Evolutionary conservation across 192 early-diverging fungal genomes (phyloP).

Genomic region (Coemansia furcata): DNA sequence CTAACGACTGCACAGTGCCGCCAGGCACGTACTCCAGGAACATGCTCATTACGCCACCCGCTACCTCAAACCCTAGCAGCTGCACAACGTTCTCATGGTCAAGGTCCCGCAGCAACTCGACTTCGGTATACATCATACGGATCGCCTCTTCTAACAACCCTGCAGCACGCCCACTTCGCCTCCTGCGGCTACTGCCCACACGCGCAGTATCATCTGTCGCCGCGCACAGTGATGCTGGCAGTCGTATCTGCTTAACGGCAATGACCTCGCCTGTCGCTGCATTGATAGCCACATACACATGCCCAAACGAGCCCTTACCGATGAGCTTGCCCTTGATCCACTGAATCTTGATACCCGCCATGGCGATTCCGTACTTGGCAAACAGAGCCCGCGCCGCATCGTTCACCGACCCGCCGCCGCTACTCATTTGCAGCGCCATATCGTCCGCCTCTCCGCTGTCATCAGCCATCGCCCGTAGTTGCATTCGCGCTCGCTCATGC

Average conservation of each 20-base stretch:
- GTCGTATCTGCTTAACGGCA: constrained; percentile 79
- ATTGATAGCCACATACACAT: constrained; percentile 75
- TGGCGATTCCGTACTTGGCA: constrained; percentile 37
- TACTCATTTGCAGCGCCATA: background rate
- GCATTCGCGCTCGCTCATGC: constrained; percentile 25
- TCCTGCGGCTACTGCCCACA: background rate
- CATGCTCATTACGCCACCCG: constrained; percentile 76
- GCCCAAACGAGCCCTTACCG: constrained; percentile 81
- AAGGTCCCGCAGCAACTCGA: constrained; percentile 68
- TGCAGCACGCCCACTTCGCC: background rate
- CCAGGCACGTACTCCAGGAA: constrained; percentile 97
- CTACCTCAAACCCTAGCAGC: constrained; percentile 80
- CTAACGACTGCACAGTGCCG: constrained; percentile 77
- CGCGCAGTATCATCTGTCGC: background rate
- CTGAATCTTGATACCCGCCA: constrained; percentile 53
- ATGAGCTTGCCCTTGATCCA: constrained; percentile 78
- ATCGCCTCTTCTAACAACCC: constrained; percentile 28
- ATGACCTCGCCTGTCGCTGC: constrained; percentile 72
- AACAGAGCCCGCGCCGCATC: constrained; percentile 46
- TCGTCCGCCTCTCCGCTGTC: background rate
- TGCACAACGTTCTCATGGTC: constrained; percentile 93
- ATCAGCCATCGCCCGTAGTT: background rate
- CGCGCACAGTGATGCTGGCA: constrained; percentile 50
- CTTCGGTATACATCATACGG: constrained; percentile 70
- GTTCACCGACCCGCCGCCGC: constrained; percentile 8